phyloP scores from a whole-genome alignment of 768 basidiomycete genomes.

The Sarcomyxa edulis region DNA sequence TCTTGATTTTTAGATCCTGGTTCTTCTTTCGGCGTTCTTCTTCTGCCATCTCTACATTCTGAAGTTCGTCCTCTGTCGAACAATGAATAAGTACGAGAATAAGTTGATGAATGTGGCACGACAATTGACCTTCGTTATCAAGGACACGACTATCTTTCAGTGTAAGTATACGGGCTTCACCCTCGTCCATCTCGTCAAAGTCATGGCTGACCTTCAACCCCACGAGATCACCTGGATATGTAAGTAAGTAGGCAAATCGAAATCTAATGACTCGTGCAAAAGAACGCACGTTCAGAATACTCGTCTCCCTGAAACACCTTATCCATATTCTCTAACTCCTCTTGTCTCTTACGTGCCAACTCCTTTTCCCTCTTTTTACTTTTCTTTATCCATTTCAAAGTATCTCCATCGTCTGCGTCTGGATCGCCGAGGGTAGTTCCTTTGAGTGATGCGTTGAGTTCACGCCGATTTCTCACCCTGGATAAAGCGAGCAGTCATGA shows the following conservation, averaged over 20 bases:
- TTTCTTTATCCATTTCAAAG: constrained; percentile 87
- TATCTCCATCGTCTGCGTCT: constrained; percentile 72
- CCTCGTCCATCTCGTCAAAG: constrained; percentile 87
- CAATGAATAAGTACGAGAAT: neutral
- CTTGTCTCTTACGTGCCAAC: constrained; percentile 74
- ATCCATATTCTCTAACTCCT: constrained; percentile 84
- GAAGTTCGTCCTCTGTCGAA: constrained; percentile 87
- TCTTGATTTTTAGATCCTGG: constrained; percentile 82
- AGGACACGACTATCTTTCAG: constrained; percentile 94
- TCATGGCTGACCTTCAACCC: constrained; percentile 97
- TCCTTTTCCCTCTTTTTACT: constrained; percentile 90
- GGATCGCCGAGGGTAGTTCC: constrained; percentile 89
- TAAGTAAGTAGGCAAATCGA: neutral
- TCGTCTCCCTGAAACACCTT: constrained; percentile 63
- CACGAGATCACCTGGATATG: constrained; percentile 79
- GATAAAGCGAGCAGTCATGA: constrained; percentile 23
- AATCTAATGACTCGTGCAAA: constrained; percentile 1
- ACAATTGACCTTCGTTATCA: constrained; percentile 78
- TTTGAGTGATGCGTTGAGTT: constrained; percentile 88
- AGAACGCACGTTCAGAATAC: constrained; percentile 81
- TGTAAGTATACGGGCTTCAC: constrained; percentile 93
- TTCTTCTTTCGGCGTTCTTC: constrained; percentile 76
- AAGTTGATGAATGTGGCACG: neutral
- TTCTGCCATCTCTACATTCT: constrained; percentile 94
- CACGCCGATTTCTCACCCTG: constrained; percentile 91